Evolutionary conservation across 2,329 filamentous ascomycete genomes (phyloP), one percentile per base, ranked within the genome.

Genomic region (Dendryphion nanum): DNA sequence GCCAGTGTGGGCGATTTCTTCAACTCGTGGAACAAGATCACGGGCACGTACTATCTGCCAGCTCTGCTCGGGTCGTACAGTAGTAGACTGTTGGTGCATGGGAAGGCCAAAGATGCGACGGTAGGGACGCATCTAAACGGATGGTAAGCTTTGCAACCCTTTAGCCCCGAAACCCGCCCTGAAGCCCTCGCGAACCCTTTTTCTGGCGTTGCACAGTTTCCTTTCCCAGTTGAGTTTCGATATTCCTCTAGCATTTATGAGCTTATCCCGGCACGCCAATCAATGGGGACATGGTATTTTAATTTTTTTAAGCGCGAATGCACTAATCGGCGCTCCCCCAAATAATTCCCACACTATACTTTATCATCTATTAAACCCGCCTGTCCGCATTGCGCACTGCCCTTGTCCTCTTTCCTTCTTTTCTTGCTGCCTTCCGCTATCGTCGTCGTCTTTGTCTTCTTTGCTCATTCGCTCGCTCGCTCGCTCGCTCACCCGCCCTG

Each of bases 311-410:
- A 56, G 55, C 59, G 53, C 53, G 51, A 37, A 35, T 44, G 52
- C 56, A 48, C 60, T 63, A 64, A 56, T 52, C 50, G 42, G 37
- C 42, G 43, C 49, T 45, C 12, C 13, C 38, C 48, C 50, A 52
- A 51, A 59, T 49, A 53, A 54, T 64, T 46, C 57, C 57, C 53
- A 59, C 53, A 57, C 57, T 65, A 63, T 61, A 63, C 50, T 57
- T 50, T 55, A 58, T 61, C 53, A 63, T 64, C 54, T 64, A 62
- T 64, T 63, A 59, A 59, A 57, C 51, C 54, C 52, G 47, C 49
- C 44, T 37, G 41, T 43, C 56, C 51, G 49, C 54, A 38, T 48
- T n/a, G n/a, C 23, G 10, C 10, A 8, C 23, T 26, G 2, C 23
- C n/a, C 23, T 26, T 26, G 10, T n/a, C n/a, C 23, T 26, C 23